Conservation (phyloP, 495 filamentous ascomycete species). For the Sordaria brevicollis region DNA sequence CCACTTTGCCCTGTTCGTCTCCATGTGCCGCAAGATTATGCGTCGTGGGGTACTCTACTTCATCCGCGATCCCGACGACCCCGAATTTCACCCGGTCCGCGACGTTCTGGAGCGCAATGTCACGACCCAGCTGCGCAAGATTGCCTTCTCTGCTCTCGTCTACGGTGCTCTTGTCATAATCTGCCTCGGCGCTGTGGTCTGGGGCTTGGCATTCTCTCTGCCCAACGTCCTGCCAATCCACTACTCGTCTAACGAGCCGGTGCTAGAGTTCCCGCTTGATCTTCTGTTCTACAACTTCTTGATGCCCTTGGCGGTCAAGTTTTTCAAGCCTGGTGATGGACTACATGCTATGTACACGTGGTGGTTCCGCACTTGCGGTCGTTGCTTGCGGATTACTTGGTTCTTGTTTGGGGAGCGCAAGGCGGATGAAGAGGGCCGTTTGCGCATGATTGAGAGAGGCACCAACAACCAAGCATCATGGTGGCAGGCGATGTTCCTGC, state of each 20-base stretch:
- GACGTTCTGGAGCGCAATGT: slow-evolving; percentile 94
- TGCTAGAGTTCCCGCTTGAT: slow-evolving; percentile 90
- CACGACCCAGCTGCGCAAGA: slow-evolving; percentile 88
- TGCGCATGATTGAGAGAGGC: slow-evolving; percentile 19
- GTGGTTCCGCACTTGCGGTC: slow-evolving; percentile 90
- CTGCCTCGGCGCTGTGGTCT: slow-evolving; percentile 91
- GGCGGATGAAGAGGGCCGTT: slow-evolving; percentile 68
- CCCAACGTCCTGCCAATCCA: slow-evolving; percentile 75
- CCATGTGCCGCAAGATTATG: slow-evolving; percentile 98
- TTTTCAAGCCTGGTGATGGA: slow-evolving; percentile 73
- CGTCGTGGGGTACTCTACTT: slow-evolving; percentile 91
- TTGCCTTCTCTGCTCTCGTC: slow-evolving; percentile 87
- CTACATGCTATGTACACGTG: slow-evolving; percentile 80
- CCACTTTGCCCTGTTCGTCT: slow-evolving; percentile 96
- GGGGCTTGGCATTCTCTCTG: slow-evolving; percentile 62
- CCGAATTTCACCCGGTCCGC: slow-evolving; percentile 93
- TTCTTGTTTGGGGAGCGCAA: slow-evolving; percentile 84
- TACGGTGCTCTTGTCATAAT: slow-evolving; percentile 89
- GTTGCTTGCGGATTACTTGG: slow-evolving; percentile 68
- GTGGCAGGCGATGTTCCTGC: slow-evolving; percentile 27
- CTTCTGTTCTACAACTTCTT: slow-evolving; percentile 94
- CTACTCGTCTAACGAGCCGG: slow-evolving; percentile 81
- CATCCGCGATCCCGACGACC: slow-evolving; percentile 96
- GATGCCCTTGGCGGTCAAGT: slow-evolving; percentile 72
- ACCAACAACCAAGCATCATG: slow-evolving; percentile 13